Conservation (phyloP, 768 basidiomycete species). For the Symmetrospora coprosmae region DNA sequence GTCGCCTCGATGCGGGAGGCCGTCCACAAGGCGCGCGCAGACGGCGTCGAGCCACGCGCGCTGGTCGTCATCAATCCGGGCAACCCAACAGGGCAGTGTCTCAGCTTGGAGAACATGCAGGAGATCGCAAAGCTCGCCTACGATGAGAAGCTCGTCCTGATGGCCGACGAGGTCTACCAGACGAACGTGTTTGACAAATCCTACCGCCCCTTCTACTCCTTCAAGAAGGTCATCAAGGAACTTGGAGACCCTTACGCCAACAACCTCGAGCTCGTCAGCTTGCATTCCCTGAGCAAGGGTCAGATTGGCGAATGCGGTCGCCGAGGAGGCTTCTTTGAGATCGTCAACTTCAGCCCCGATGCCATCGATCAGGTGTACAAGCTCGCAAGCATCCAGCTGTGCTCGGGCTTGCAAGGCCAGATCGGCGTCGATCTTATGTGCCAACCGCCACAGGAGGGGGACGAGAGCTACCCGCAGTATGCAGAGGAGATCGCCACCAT, state of each 20-base stretch:
- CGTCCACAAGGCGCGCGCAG: conserved; percentile 50
- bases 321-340: conserved; percentile 94
- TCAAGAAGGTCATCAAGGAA: conserved; percentile 69
- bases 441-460: conserved; percentile 65
- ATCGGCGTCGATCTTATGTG: conserved; percentile 88
- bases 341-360: conserved; percentile 61
- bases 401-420: conserved; percentile 79
- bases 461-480: conserved; percentile 64
- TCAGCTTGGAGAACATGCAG: conserved; percentile 56
- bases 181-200: conserved; percentile 59
- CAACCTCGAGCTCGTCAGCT: conserved; percentile 65
- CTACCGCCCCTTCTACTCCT: conserved; percentile 68
- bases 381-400: conserved; percentile 79
- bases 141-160: conserved; percentile 65
- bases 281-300: conserved; percentile 96
- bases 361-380: conserved; percentile 83
- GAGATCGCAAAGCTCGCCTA: conserved; percentile 72
- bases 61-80: conserved; percentile 98
- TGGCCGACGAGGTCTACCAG: conserved; percentile 99
- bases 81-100: conserved; percentile 83
- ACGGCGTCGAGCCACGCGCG: conserved; percentile 57
- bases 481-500: conserved; percentile 67
- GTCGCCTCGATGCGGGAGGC: conserved; percentile 52
- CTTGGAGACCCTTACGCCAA: conserved; percentile 46
- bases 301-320: conserved; percentile 91